Evolutionary conservation across 441 rosid genomes (phyloP).

Genomic region (Codiaeum variegatum): DNA sequence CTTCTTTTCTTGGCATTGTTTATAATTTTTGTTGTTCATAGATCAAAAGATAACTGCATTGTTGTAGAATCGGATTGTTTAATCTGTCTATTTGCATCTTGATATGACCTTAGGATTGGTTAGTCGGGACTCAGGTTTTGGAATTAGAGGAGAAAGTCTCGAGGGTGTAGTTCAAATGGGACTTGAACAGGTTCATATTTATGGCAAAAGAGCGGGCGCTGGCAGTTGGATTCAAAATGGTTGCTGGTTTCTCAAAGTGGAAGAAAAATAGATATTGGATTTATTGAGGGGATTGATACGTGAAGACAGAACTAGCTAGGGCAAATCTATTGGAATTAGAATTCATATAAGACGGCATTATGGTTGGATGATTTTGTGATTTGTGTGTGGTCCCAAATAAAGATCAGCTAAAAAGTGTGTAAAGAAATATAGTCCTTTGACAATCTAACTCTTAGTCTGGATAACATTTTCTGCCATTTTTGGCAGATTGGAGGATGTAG

Average conservation of each 20-base stretch:
- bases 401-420: too few species aligned
- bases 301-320: background rate
- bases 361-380: background rate
- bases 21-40: too few species aligned
- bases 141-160: background rate
- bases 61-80: background rate
- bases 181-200: background rate
- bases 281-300: background rate
- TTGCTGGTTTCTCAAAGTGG: background rate
- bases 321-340: background rate
- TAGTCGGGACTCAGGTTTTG: background rate
- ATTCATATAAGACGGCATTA: background rate
- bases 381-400: background rate
- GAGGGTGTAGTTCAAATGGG: background rate
- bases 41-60: background rate
- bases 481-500: too few species aligned
- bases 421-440: background rate
- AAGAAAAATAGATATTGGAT: background rate
- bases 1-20: background rate
- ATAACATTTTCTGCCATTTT: too few species aligned
- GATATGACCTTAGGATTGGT: background rate
- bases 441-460: background rate
- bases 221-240: background rate
- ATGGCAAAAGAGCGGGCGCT: background rate
- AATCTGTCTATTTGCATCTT: background rate